These are phyloP conservation scores for Yamadazyma triangularis DNA, from an alignment of 1,139 yeast species.

Conservation along the genomic window DNA sequence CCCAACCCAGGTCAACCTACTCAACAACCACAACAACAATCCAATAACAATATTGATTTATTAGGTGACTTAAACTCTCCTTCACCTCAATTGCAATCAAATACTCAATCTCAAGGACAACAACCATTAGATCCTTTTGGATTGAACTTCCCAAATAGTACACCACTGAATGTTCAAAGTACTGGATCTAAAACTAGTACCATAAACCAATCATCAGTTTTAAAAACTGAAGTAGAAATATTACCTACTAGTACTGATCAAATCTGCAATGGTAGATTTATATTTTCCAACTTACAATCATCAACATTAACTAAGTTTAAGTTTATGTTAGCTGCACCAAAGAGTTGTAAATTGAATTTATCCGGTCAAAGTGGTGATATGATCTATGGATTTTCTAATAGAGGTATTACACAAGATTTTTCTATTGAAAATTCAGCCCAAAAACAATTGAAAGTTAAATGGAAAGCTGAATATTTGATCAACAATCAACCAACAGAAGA, in stretches of 20 bases:
- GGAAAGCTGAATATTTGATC: conserved; percentile 63
- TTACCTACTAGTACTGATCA: conserved; percentile 12
- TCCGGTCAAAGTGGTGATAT: conserved; percentile 64
- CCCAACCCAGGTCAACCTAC: conserved; percentile 5
- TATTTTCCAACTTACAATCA: conserved; percentile 38
- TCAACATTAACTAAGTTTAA: conserved; percentile 41
- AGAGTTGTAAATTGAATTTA: conserved; percentile 58
- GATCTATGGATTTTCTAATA: conserved; percentile 46
- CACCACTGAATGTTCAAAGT: conserved; percentile 30
- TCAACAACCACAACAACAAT: conserved; percentile 6
- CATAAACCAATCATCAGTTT: conserved; percentile 43
- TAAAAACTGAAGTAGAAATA: conserved; percentile 47
- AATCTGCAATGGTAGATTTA: conserved; percentile 36
- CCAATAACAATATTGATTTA: conserved; percentile 26
- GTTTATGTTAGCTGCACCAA: conserved; percentile 82
- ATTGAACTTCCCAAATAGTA: conserved; percentile 39
- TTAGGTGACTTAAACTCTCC: conserved; percentile 46
- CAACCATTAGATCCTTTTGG: conserved; percentile 51
- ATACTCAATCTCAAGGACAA: conserved; percentile 14
- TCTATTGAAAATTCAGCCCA: conserved; percentile 49
- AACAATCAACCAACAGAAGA: conserved; percentile 49
- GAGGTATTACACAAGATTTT: conserved; percentile 59
- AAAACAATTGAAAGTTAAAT: conserved; percentile 65
- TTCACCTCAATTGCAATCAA: conserved; percentile 45
- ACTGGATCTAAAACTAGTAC: conserved; percentile 7